These are phyloP conservation scores for Pythium rishiriense DNA, from an alignment of 352 stramenopile species.

Conservation along the genomic window DNA sequence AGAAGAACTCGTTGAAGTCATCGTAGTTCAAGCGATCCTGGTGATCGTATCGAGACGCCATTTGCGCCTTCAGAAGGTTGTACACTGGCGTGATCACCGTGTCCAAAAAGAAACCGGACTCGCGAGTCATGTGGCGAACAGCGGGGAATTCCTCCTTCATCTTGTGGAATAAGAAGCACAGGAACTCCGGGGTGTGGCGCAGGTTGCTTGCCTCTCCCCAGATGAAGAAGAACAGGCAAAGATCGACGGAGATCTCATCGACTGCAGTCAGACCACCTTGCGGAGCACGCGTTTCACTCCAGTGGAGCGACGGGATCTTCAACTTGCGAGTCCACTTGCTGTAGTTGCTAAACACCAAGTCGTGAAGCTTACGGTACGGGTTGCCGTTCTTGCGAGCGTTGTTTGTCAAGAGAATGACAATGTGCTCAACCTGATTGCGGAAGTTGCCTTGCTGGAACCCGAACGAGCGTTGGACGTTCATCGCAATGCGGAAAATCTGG, in stretches of 20 bases:
- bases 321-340: slow-evolving; percentile 88
- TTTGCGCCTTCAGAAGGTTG: slow-evolving; percentile 74
- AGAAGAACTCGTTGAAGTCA: slow-evolving; percentile 99
- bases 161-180: slow-evolving; percentile 99
- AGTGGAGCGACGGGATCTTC: slow-evolving; percentile 67
- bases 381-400: slow-evolving; percentile 74
- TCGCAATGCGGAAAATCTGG: slow-evolving; percentile 78
- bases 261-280: slow-evolving; percentile 86
- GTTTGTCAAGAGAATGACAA: slow-evolving; percentile 96
- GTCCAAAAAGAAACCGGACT: slow-evolving; percentile 97
- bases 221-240: slow-evolving; percentile 97
- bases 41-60: slow-evolving; percentile 92
- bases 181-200: slow-evolving; percentile 96
- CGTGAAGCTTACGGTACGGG: slow-evolving; percentile 81
- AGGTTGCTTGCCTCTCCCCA: slow-evolving; percentile 98
- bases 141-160: slow-evolving; percentile 86
- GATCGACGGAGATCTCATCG: slow-evolving; percentile 85
- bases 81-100: slow-evolving; percentile 98
- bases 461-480: slow-evolving; percentile 85
- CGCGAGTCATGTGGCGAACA: slow-evolving; percentile 64
- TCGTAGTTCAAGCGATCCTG: slow-evolving; percentile 97
- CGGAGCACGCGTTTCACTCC: slow-evolving; percentile 59
- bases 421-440: slow-evolving; percentile 97
- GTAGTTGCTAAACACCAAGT: slow-evolving; percentile 88
- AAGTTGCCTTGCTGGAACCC: slow-evolving; percentile 87